Conservation (phyloP, 331 rosid genomes). For the Quercus lobata region DNA sequence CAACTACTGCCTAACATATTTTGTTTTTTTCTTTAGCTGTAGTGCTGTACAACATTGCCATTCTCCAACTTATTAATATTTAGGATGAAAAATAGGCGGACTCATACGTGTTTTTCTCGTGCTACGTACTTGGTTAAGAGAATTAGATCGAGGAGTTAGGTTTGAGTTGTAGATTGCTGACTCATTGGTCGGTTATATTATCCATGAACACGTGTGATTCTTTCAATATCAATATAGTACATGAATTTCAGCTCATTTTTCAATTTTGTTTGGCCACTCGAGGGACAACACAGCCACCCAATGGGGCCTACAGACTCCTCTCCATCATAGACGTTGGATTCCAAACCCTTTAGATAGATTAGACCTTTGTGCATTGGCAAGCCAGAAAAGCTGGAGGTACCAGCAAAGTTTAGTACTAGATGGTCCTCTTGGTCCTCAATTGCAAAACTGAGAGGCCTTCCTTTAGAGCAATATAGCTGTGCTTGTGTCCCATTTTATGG, state of each 20-base stretch:
- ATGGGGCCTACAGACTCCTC: not conserved
- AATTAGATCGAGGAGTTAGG: not conserved
- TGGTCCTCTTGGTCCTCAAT: slow-evolving; percentile 11
- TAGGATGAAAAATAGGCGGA: not conserved
- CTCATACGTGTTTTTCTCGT: not conserved
- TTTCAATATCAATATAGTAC: not conserved
- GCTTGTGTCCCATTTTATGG: too few species aligned
- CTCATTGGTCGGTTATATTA: not conserved
- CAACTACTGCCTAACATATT: too few species aligned
- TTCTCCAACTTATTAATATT: not conserved
- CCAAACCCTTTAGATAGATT: not conserved
- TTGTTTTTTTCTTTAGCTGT: not conserved
- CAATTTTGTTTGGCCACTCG: not conserved
- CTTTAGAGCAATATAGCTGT: not conserved
- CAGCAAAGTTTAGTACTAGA: not conserved
- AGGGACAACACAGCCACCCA: not conserved
- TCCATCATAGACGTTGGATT: slow-evolving; percentile 1
- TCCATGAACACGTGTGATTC: too few species aligned
- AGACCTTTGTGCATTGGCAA: slow-evolving; percentile 12
- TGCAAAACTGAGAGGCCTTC: not conserved
- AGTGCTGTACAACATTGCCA: not conserved
- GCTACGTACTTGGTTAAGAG: not conserved
- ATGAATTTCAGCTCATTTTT: not conserved
- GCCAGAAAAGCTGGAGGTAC: slow-evolving; percentile 12
- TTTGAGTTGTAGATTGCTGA: not conserved